A percentile compares a stretch with the other conserved stretches of the same genome.
Evolutionary conservation across 768 basidiomycete genomes (phyloP).

Genomic region (Goffeauzyma gilvescens): DNA sequence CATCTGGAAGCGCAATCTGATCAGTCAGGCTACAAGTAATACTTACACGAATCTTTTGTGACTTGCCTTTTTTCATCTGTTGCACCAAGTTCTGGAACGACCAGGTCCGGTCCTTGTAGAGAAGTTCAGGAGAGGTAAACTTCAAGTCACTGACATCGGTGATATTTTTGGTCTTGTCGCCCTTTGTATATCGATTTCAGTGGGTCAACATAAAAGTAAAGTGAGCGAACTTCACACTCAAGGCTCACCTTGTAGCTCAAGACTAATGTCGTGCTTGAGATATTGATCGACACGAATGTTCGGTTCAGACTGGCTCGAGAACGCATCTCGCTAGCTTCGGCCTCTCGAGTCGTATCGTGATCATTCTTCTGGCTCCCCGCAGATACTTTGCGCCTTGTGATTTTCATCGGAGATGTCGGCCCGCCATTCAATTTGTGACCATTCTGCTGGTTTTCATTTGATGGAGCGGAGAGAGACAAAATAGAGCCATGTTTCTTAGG

Average conservation of each 20-base stretch:
- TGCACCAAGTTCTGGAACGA: slow-evolving; percentile 30
- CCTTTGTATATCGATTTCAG: slow-evolving; percentile 13
- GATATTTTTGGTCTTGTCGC: slow-evolving; percentile 21
- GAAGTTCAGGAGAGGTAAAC: slow-evolving; percentile 60
- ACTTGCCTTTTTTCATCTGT: slow-evolving; percentile 27
- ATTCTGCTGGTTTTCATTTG: too few species aligned
- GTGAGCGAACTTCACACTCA: neutral
- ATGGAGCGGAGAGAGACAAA: too few species aligned
- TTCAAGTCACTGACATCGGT: slow-evolving; percentile 53
- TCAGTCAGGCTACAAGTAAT: neutral
- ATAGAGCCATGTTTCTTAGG: slow-evolving; percentile 6
- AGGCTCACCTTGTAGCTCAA: slow-evolving; percentile 44
- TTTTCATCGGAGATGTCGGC: too few species aligned
- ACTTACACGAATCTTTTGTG: too few species aligned
- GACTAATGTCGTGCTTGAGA: slow-evolving; percentile 43
- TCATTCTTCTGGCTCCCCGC: neutral
- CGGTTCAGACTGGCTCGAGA: slow-evolving; percentile 54
- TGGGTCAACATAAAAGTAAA: slow-evolving; percentile 36
- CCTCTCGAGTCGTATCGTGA: slow-evolving; percentile 23
- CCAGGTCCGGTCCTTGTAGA: slow-evolving; percentile 38
- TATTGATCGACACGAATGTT: slow-evolving; percentile 59
- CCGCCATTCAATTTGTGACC: too few species aligned
- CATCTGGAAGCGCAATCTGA: neutral
- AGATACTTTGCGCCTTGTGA: slow-evolving; percentile 6
- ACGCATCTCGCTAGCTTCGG: slow-evolving; percentile 32